These are phyloP conservation scores for Corymbia maculata DNA, from an alignment of 345 rosid species.

Conservation along the genomic window DNA sequence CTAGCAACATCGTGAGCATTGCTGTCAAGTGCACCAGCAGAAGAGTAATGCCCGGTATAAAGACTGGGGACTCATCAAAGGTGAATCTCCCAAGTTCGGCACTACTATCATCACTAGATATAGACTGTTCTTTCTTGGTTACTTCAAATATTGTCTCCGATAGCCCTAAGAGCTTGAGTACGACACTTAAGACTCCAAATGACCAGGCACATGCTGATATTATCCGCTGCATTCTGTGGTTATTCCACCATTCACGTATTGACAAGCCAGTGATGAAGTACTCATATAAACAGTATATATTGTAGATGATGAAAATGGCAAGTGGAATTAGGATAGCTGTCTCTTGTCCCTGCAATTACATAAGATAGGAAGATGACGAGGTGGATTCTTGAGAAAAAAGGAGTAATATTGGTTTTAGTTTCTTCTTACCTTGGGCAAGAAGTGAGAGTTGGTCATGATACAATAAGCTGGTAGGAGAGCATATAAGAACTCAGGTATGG, in stretches of 20 bases:
- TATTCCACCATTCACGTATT: constrained; percentile 28
- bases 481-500: constrained; percentile 47
- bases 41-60: constrained; percentile 40
- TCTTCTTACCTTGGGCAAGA: constrained; percentile 43
- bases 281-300: constrained; percentile 7
- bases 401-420: background rate
- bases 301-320: constrained; percentile 7
- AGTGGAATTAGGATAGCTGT: background rate
- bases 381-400: background rate
- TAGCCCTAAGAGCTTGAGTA: constrained; percentile 26
- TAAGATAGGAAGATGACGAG: background rate
- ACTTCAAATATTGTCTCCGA: constrained; percentile 34
- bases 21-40: constrained; percentile 26
- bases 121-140: constrained; percentile 25
- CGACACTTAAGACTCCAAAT: constrained; percentile 13
- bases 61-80: constrained; percentile 23
- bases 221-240: constrained; percentile 17
- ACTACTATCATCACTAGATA: background rate
- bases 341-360: constrained; percentile 7
- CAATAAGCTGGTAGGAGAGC: constrained; percentile 46
- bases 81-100: constrained; percentile 4
- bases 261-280: constrained; percentile 13
- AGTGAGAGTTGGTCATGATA: constrained; percentile 36
- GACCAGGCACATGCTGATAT: constrained; percentile 16
- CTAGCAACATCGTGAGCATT: background rate